Evolutionary conservation across 2,329 filamentous ascomycete genomes (phyloP).

Genomic region (Lachnellula hyalina): DNA sequence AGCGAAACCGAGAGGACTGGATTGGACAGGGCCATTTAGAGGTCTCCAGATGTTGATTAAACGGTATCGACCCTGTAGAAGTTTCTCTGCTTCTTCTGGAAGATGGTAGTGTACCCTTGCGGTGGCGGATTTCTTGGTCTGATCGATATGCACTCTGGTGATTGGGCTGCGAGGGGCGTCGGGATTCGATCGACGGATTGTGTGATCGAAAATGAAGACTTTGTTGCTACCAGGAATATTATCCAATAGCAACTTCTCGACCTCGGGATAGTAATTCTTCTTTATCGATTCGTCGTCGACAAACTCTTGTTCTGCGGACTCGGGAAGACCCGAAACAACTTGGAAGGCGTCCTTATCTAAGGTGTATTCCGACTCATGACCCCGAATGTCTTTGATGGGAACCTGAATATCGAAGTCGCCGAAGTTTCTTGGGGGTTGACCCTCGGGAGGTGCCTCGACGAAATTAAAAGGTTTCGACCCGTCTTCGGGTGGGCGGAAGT

Average conservation of each 20-base stretch:
- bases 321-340: conserved; percentile 52
- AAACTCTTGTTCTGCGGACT: conserved; percentile 56
- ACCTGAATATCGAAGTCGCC: conserved; percentile 26
- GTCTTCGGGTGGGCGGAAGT: conserved; percentile 50
- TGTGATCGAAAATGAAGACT: conserved; percentile 82
- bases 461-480: conserved; percentile 50
- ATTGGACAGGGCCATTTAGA: conserved; percentile 30
- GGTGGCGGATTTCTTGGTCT: conserved; percentile 61
- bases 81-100: conserved; percentile 56
- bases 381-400: conserved; percentile 67
- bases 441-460: conserved; percentile 38
- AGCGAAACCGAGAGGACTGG: conserved; percentile 28
- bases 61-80: conserved; percentile 66
- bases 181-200: conserved; percentile 63
- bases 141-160: conserved; percentile 73
- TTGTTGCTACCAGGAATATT: conserved; percentile 60
- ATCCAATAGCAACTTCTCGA: conserved; percentile 65
- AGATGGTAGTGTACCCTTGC: conserved; percentile 66
- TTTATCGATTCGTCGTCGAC: conserved; percentile 63
- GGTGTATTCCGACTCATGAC: conserved; percentile 57
- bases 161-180: conserved; percentile 63
- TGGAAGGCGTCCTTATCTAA: conserved; percentile 74
- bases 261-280: conserved; percentile 75
- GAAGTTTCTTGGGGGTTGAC: conserved; percentile 27
- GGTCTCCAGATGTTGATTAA: conserved; percentile 79